Percentiles rank a stretch among this genome's conserved stretches.
Conservation (phyloP, 192 early-diverging fungal species). For the Gonapodya prolifera region DNA sequence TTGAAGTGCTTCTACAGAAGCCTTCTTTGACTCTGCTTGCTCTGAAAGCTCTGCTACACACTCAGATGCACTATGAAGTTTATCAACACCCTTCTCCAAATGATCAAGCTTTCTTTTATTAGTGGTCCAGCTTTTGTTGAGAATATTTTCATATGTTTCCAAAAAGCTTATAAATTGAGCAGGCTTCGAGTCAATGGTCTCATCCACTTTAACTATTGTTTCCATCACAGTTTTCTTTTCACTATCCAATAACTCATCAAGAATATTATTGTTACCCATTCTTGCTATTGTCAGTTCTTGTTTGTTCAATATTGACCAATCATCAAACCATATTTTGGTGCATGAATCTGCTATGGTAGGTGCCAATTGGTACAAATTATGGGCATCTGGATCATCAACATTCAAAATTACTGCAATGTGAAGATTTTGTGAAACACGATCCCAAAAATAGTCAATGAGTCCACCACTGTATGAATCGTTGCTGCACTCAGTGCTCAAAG, state of each 20-base stretch:
- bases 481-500: conserved; percentile 30
- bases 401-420: conserved; percentile 40
- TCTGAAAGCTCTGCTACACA: conserved; percentile 40
- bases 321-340: conserved; percentile 34
- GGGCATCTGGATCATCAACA: conserved; percentile 20
- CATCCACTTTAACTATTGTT: not conserved
- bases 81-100: conserved; percentile 28
- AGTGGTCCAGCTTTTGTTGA: conserved; percentile 14
- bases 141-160: conserved; percentile 29
- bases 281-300: conserved; percentile 13
- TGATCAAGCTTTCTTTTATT: conserved; percentile 32
- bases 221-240: not conserved
- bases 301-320: conserved; percentile 33
- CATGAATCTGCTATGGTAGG: conserved; percentile 40
- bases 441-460: conserved; percentile 38
- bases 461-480: conserved; percentile 36
- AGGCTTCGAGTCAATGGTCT: conserved; percentile 19
- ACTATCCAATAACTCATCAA: conserved; percentile 13
- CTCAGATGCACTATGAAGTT: conserved; percentile 35
- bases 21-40: conserved; percentile 31
- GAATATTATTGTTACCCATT: conserved; percentile 2
- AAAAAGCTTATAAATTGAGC: conserved; percentile 27
- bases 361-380: conserved; percentile 32
- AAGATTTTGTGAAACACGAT: conserved; percentile 27
- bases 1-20: conserved; percentile 37